Base-by-base conservation (phyloP, 495 filamentous ascomycete genomes). In the Neurospora sp. region DNA sequence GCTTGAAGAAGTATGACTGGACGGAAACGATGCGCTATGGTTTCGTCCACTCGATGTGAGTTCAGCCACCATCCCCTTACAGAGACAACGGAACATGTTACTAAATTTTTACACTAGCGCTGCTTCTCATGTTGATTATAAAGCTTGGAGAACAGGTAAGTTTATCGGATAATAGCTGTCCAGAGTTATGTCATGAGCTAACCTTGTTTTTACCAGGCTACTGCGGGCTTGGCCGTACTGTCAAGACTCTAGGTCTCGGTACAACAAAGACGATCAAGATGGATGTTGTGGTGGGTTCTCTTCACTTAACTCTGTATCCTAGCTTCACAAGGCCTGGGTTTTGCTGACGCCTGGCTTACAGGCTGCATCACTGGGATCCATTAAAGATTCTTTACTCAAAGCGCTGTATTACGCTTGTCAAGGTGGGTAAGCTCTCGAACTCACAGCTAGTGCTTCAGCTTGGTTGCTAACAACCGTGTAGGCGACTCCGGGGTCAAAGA, bases 11-110 rank as follows among this genome's bases (percentile, higher is more conserved):
- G 10, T 97, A 93, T 80, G 93, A 97, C 75, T 97, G 94, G 75
- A 84, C 83, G 1, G 84, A 87, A 71, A 96, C 94, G 1, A 75
- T 80, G 0, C 82, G 87, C 7, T 85, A 93, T 71, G 89, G 84
- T n/a, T 97, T 97, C 78, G 88, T 97, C 6, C 93, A 97, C 72
- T 89, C 91, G 3, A 91, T 96, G 86, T 87, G 73, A 79, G 85
- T 61, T 18, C 69, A 22, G 45, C 68, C 10, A 68, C 74, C 78
- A 71, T 74, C 27, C 0, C 9, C 40, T 20, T 31, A 16, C 27
- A 18, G 3, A 65, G 27, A 35, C 27, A 31, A 18, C 8, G 2
- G 22, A 35, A 18, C 0, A 31, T 2, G 10, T 31, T 31, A 31
- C 27, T 31, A 31, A 31, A 31, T 3, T 31, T 31, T 31, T 31